Percentiles rank a stretch among this genome's conserved stretches.
Conservation (phyloP, 208 protist genomes). For the Leishmania tarentolae region DNA sequence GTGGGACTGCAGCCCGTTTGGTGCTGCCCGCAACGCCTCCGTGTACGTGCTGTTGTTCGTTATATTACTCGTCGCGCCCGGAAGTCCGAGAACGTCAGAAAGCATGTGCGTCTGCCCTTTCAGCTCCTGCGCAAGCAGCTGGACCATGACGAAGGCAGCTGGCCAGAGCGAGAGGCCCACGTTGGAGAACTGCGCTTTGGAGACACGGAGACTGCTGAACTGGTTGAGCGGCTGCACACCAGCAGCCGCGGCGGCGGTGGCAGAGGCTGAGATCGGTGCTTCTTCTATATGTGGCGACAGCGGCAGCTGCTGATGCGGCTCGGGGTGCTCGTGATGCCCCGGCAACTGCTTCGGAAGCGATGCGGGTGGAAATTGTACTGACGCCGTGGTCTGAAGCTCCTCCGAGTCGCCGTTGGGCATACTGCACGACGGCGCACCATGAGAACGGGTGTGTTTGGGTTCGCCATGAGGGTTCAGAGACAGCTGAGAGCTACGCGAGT, state of each 20-base stretch:
- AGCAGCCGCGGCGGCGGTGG: neutral
- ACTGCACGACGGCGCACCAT: neutral
- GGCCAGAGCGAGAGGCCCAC: slow-evolving; percentile 85
- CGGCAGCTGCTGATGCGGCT: neutral
- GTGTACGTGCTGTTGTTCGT: neutral
- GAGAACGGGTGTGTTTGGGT: neutral
- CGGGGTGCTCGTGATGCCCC: neutral
- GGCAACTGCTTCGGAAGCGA: slow-evolving; percentile 1
- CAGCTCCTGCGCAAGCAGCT: slow-evolving; percentile 70
- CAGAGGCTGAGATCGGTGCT: slow-evolving; percentile 6
- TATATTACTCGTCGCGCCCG: neutral
- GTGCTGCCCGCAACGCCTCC: neutral
- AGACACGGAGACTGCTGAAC: slow-evolving; percentile 63
- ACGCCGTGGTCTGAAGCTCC: slow-evolving; percentile 7
- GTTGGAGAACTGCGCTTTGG: slow-evolving; percentile 68
- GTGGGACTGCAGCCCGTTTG: slow-evolving; percentile 8
- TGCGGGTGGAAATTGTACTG: neutral
- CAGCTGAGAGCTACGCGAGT: neutral
- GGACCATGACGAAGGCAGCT: slow-evolving; percentile 72
- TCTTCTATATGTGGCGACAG: neutral
- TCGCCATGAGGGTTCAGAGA: neutral
- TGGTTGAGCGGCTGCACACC: slow-evolving; percentile 10
- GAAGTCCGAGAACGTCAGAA: slow-evolving; percentile 32
- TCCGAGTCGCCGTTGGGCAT: neutral
- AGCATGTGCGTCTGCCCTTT: slow-evolving; percentile 41